Base-by-base conservation (phyloP, 495 filamentous ascomycete genomes). In the Penicillium paxilli region DNA sequence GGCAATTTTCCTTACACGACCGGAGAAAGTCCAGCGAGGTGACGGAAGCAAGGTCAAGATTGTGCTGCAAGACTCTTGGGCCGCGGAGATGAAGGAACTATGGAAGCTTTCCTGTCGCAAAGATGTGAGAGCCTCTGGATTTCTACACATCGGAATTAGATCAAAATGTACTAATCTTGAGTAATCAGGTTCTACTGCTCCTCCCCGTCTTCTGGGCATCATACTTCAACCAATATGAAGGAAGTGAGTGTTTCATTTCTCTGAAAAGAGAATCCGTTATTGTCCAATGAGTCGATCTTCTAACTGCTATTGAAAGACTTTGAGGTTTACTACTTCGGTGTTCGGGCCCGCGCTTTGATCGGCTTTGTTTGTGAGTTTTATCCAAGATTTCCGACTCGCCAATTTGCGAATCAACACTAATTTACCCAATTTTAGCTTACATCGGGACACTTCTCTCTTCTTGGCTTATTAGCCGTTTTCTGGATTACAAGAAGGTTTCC, bases 41-140 rank as follows among this genome's bases (percentile, higher is more conserved):
- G 81, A 83, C 49, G 82, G 82, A 10, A 80, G 69, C 33, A 70
- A 70, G 16, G 82, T 87, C 23, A 66, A 73, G 17, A 67, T 70
- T 41, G 11, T 82, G 44, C 56, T 70, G 9, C 63, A 80, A 28
- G 69, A 74, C 25, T 74, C 78, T 6, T 78, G 72, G 72, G 49
- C 49, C 5, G 64, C 49, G 4, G 68, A 73, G 49, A 59, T 71
- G 48, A 24, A 38, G 12, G 68, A 63, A 47, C 53, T 73, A 9
- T 73, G 66, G 68, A 62, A 58, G 28, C 42, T 66, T 1, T 68
- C 56, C 28, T 38, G 41, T 26, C 55, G 58, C 10, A 67, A 62
- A 26, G 56, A 70, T 49, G 67, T 70, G 35, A 26, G 60, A 58
- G 37, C 1, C 37, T 33, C 45, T 16, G 5, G 14, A 38, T 1